Percentiles rank a stretch among this genome's conserved stretches.
These are phyloP conservation scores for Cryptococcus sp. DNA, from an alignment of 1,284 basidiomycete species.

Conservation along the genomic window DNA sequence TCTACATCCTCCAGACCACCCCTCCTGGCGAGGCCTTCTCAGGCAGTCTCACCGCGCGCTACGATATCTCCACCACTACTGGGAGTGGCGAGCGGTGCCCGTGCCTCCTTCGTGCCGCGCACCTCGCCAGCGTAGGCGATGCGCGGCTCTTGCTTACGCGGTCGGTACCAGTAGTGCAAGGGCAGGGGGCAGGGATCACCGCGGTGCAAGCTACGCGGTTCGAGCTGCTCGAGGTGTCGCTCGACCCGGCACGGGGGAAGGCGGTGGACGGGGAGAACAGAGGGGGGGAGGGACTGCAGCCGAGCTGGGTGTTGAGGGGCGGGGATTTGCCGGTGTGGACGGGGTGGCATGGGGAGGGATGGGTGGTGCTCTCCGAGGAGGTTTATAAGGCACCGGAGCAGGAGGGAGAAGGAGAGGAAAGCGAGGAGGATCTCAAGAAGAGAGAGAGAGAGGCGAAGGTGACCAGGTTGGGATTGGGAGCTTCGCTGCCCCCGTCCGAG, in stretches of 20 bases:
- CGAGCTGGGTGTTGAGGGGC: constrained; percentile 64
- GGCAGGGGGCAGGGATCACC: constrained; percentile 17
- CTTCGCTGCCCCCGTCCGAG: constrained; percentile 10
- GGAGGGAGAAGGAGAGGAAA: constrained; percentile 8
- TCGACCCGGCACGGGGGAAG: constrained; percentile 20
- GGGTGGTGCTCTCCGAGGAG: constrained; percentile 36
- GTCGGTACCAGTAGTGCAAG: constrained; percentile 13
- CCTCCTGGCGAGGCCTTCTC: constrained; percentile 31
- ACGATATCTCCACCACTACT: constrained; percentile 54
- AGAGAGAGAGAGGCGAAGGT: constrained; percentile 20
- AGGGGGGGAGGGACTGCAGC: constrained; percentile 51
- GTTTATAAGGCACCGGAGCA: constrained; percentile 11
- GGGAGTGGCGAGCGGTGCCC: constrained; percentile 41
- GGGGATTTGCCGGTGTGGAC: constrained; percentile 62
- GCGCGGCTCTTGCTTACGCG: constrained; percentile 28
- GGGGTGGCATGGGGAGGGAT: constrained; percentile 35
- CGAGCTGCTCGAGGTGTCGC: constrained; percentile 35
- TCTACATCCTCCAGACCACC: constrained; percentile 58
- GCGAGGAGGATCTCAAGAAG: constrained; percentile 16
- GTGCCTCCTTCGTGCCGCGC: constrained; percentile 51
- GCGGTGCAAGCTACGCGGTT: constrained; percentile 21
- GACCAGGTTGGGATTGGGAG: constrained; percentile 35
- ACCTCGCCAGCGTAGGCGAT: constrained; percentile 12
- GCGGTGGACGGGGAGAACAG: constrained; percentile 20
- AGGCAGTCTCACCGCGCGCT: constrained; percentile 57